These are phyloP conservation scores for Neoboletus brunneissimus DNA, from an alignment of 768 basidiomycete genomes.

Conservation along the genomic window DNA sequence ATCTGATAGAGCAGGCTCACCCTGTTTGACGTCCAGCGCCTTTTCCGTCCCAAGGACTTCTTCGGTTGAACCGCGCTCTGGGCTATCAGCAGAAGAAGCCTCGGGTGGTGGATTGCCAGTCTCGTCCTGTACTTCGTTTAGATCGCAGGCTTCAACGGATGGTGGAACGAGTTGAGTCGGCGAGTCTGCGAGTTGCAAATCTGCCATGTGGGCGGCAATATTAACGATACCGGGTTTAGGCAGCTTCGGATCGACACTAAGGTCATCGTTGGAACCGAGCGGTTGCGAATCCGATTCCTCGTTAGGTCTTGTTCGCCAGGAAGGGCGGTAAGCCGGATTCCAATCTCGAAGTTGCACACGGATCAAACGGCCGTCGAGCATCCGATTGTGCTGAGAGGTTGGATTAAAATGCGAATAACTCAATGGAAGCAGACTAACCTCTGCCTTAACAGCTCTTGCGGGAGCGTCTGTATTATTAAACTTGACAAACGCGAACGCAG, in stretches of 20 bases:
- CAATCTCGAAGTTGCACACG: conserved; percentile 74
- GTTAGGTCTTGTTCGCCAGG: conserved; percentile 35
- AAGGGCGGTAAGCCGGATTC: conserved; percentile 50
- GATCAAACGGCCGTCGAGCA: conserved; percentile 66
- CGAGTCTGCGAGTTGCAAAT: conserved; percentile 9
- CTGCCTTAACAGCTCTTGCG: conserved; percentile 61
- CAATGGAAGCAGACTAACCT: conserved; percentile 41
- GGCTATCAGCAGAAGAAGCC: background rate
- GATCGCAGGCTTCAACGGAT: conserved; percentile 7
- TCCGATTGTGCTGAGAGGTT: conserved; percentile 60
- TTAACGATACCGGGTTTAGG: conserved; percentile 6
- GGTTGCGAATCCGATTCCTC: conserved; percentile 38
- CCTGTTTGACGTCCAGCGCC: conserved; percentile 31
- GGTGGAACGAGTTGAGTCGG: background rate
- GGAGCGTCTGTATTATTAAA: conserved; percentile 63
- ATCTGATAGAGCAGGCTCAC: conserved; percentile 8
- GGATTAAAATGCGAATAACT: background rate
- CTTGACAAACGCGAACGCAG: conserved; percentile 79
- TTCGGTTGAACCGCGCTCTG: conserved; percentile 3
- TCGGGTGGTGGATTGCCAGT: background rate
- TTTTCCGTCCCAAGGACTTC: background rate
- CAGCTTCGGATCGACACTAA: conserved; percentile 9
- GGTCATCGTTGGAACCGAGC: conserved; percentile 6
- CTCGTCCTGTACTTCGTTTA: conserved; percentile 21
- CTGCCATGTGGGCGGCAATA: conserved; percentile 12